Percentiles rank a stretch among this genome's conserved stretches.
These are phyloP conservation scores for Melianthus villosus DNA, from an alignment of 441 rosid species.

Conservation along the genomic window DNA sequence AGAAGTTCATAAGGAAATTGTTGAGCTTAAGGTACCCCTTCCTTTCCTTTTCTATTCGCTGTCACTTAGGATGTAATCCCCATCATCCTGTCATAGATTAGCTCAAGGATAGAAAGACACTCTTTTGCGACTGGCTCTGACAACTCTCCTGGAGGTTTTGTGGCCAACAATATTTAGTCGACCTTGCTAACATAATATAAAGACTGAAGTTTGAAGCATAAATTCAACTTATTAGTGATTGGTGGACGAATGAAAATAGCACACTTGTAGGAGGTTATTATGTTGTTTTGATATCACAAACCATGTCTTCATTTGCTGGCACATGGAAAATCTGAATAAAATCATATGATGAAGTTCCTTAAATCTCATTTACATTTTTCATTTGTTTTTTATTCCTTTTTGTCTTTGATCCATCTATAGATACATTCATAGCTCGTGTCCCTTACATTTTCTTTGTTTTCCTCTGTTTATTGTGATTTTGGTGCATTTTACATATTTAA, in stretches of 20 bases:
- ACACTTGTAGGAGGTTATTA: not conserved
- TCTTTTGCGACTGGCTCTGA: not conserved
- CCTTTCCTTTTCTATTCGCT: conserved; percentile 3
- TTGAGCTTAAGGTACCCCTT: conserved; percentile 54
- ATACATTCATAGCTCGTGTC: no score
- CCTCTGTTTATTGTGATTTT: no score
- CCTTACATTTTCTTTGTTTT: no score
- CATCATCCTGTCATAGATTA: not conserved
- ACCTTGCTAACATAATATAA: not conserved
- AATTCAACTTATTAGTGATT: no score
- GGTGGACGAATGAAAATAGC: no score
- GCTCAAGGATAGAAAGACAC: not conserved
- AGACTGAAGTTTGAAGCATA: no score
- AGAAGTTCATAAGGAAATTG: conserved; percentile 50
- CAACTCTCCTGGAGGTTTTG: not conserved
- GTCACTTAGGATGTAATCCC: no score
- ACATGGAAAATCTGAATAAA: not conserved
- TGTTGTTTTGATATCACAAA: conserved; percentile 1
- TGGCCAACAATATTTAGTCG: not conserved
- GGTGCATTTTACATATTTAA: no score
- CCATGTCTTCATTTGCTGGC: not conserved
- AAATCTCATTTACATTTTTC: no score
- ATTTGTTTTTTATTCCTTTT: no score
- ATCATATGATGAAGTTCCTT: not conserved
- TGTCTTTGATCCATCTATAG: no score